These are phyloP conservation scores for Aspergillus mulundensis DNA, from an alignment of 495 filamentous ascomycete species.

Conservation along the genomic window DNA sequence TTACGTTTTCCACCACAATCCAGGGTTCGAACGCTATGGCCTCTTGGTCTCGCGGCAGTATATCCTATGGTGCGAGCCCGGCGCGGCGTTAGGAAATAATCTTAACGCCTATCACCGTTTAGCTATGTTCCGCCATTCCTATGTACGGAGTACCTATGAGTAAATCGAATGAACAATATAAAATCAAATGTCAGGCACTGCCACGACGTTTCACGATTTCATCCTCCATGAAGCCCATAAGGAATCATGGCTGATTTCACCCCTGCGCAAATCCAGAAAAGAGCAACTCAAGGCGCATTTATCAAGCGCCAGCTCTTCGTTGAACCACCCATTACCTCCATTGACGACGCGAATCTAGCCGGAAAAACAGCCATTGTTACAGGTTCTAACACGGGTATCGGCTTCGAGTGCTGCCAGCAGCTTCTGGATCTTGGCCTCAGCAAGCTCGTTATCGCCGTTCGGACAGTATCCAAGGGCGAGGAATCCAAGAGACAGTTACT, in stretches of 20 bases:
- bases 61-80: no score
- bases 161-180: no score
- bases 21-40: no score
- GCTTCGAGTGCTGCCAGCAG: conserved; percentile 36
- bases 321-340: neutral
- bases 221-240: no score
- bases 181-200: no score
- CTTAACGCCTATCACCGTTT: no score
- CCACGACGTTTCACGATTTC: no score
- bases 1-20: no score
- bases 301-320: conserved; percentile 8
- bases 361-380: conserved; percentile 45
- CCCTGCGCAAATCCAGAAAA: neutral
- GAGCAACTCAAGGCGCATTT: conserved; percentile 12
- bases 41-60: no score
- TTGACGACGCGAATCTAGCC: conserved; percentile 14
- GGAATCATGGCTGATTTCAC: neutral
- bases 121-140: no score
- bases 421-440: conserved; percentile 39
- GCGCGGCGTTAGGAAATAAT: no score
- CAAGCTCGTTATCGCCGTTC: conserved; percentile 48
- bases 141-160: no score
- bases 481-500: conserved; percentile 31
- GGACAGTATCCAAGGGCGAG: conserved; percentile 38
- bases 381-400: conserved; percentile 44